phyloP scores from a whole-genome alignment of 805 yeast species.

The Wickerhamomyces canadensis region DNA sequence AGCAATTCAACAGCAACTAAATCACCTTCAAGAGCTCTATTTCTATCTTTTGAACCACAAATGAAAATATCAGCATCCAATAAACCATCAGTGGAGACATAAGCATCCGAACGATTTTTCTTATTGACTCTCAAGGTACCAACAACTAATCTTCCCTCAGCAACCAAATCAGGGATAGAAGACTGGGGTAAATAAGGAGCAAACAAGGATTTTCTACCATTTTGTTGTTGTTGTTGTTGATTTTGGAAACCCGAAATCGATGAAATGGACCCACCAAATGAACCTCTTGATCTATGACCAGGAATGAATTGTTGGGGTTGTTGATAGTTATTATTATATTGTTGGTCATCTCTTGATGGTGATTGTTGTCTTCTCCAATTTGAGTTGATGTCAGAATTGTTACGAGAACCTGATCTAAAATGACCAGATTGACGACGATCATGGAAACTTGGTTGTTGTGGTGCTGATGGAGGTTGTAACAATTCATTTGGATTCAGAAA shows the following conservation, averaged over 20 bases:
- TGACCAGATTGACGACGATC: slow-evolving; percentile 39
- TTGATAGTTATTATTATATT: no score
- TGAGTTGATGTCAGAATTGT: slow-evolving; percentile 42
- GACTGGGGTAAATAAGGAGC: slow-evolving; percentile 96
- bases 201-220: slow-evolving; percentile 71
- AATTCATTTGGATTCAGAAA: slow-evolving; percentile 23
- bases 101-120: slow-evolving; percentile 95
- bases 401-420: slow-evolving; percentile 33
- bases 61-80: slow-evolving; percentile 95
- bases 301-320: slow-evolving; percentile 57
- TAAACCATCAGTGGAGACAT: slow-evolving; percentile 94
- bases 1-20: slow-evolving; percentile 91
- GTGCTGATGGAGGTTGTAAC: slow-evolving; percentile 21
- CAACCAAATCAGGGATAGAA: slow-evolving; percentile 80
- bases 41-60: slow-evolving; percentile 97
- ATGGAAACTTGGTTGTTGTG: slow-evolving; percentile 20
- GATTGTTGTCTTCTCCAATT: slow-evolving; percentile 54
- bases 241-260: slow-evolving; percentile 22
- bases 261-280: slow-evolving; percentile 54
- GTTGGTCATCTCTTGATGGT: slow-evolving; percentile 28
- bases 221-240: slow-evolving; percentile 23
- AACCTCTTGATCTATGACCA: slow-evolving; percentile 73
- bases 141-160: slow-evolving; percentile 86
- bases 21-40: slow-evolving; percentile 96
- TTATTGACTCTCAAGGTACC: slow-evolving; percentile 93